These are phyloP conservation scores for Tolypocladium pustulatum DNA, from an alignment of 2,329 filamentous ascomycete genomes.

Conservation along the genomic window DNA sequence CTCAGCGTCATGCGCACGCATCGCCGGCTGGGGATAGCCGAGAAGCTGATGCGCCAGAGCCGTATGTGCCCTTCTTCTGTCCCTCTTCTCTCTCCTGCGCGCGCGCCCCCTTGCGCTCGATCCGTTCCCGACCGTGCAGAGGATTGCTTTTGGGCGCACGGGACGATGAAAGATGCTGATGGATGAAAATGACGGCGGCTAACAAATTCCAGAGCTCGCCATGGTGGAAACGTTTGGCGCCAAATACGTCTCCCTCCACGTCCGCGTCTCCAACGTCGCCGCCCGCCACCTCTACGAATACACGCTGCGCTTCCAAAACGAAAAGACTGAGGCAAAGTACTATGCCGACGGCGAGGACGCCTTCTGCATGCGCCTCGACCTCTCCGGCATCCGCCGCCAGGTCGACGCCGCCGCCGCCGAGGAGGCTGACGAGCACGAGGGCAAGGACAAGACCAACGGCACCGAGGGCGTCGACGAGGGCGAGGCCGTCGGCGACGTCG, in stretches of 20 bases:
- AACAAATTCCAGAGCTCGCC: constrained; percentile 57
- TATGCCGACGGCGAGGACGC: constrained; percentile 98
- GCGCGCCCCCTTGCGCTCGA: no score
- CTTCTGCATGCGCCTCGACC: constrained; percentile 83
- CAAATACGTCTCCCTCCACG: constrained; percentile 89
- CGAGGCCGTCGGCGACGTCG: constrained; percentile 57
- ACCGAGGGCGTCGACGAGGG: constrained; percentile 48
- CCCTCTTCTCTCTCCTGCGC: no score
- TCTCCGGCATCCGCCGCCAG: constrained; percentile 48
- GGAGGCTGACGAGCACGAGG: constrained; percentile 8
- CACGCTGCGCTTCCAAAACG: constrained; percentile 79
- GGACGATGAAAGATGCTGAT: not conserved
- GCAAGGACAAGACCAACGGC: constrained; percentile 26
- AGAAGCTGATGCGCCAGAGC: constrained; percentile 95
- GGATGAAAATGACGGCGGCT: not conserved
- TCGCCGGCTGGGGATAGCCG: constrained; percentile 78
- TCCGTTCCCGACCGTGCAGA: not conserved
- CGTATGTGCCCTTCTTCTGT: constrained; percentile 46
- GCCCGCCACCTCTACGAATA: constrained; percentile 88
- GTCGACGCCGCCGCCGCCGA: constrained; percentile 17
- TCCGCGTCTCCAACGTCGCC: constrained; percentile 85
- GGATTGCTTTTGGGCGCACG: not conserved
- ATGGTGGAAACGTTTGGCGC: constrained; percentile 95
- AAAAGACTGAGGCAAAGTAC: constrained; percentile 81
- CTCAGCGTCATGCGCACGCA: constrained; percentile 96